phyloP scores from a whole-genome alignment of 495 filamentous ascomycete genomes.

The Podospora pseudopauciseta region DNA sequence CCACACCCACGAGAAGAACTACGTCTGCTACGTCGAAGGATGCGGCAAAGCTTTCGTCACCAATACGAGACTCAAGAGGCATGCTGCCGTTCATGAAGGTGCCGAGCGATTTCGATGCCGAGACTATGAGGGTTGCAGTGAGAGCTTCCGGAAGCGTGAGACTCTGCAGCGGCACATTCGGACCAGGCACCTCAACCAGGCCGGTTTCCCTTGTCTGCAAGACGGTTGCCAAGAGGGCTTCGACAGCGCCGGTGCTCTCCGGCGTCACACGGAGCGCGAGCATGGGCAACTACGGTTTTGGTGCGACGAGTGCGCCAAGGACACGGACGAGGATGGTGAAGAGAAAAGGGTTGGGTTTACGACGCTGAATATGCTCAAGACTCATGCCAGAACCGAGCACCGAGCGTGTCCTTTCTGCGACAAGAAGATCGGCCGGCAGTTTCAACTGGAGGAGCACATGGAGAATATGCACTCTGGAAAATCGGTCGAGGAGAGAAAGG shows the following conservation, averaged over 20 bases:
- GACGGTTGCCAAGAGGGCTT: slow-evolving; percentile 69
- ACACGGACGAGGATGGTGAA: slow-evolving; percentile 22
- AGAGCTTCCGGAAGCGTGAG: slow-evolving; percentile 82
- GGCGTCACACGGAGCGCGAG: slow-evolving; percentile 63
- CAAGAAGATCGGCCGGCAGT: slow-evolving; percentile 55
- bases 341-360: slow-evolving; percentile 55
- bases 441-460: slow-evolving; percentile 64
- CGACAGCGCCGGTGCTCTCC: slow-evolving; percentile 63
- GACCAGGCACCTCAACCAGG: slow-evolving; percentile 62
- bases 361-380: slow-evolving; percentile 64
- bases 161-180: slow-evolving; percentile 82
- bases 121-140: slow-evolving; percentile 67
- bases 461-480: slow-evolving; percentile 64
- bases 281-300: slow-evolving; percentile 67
- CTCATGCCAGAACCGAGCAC: slow-evolving; percentile 67
- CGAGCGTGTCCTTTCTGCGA: slow-evolving; percentile 66
- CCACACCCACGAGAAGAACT: slow-evolving; percentile 67
- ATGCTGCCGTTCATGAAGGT: slow-evolving; percentile 64
- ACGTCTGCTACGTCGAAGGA: slow-evolving; percentile 63
- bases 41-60: slow-evolving; percentile 82
- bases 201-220: slow-evolving; percentile 64
- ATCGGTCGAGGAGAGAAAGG: slow-evolving; percentile 58
- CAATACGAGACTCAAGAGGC: slow-evolving; percentile 64
- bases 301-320: slow-evolving; percentile 61
- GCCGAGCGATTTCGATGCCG: slow-evolving; percentile 67